Base-by-base conservation (phyloP, 345 rosid genomes). In the Erodium maritimum region DNA sequence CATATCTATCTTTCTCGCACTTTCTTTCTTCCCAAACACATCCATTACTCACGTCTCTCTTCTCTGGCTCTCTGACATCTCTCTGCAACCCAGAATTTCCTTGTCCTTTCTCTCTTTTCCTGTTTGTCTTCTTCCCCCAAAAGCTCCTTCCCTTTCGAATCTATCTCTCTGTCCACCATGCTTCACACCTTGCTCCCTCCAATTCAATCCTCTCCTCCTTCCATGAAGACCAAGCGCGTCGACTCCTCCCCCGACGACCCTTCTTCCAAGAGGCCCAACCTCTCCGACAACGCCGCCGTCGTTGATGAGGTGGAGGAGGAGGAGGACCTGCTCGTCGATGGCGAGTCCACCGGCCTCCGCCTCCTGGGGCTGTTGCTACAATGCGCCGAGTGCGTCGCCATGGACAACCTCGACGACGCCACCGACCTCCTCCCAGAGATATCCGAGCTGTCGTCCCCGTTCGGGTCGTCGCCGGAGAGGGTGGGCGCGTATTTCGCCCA, bases 331-430 rank as follows among this genome's bases (percentile, higher is more conserved):
- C n/a, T n/a, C n/a, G n/a, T n/a, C n/a, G n/a, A n/a, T n/a, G n/a
- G n/a, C n/a, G 93, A 86, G 68, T 75, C 86, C 5, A 51, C 75
- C 1, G 90, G 83, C 0, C 75, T 91, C 48, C 67, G 84, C 19
- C 88, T 88, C 19, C 82, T 91, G 9, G 84, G 93, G 20, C 75
- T 91, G n/a, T 68, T 91, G 54, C 79, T 91, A 3, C 96, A 91
- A 72, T 91, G 95, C 76, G 96, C 98, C 22, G 96, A 91, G 66
- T 77, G 80, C 68, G 96, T 91, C 1, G 95, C 95, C 18, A 81
- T 73, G 71, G 84, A 88, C 50, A 81, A 86, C 56, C 95, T 91
- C 61, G 64, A 63, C 21, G 81, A 79, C 42, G 96, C 96, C 37
- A 75, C 74, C 5, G 93, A 80, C 4, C 84, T 91, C 16, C 61